Evolutionary conservation across 306 rosid genomes (phyloP).

Genomic region (Pyrus bretschneideri): DNA sequence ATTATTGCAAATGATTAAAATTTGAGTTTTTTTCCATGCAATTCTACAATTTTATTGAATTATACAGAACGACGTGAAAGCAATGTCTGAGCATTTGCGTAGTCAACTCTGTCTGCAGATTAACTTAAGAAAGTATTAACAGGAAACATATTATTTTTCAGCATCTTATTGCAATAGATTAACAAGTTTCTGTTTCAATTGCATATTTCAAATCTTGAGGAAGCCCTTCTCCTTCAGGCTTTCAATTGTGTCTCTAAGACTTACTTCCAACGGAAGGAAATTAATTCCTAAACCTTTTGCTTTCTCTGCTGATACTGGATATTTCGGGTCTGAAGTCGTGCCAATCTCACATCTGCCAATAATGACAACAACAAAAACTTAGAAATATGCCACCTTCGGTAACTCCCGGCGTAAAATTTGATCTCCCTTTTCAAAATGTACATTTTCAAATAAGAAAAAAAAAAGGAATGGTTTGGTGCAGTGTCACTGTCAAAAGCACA

Average conservation of each 20-base stretch:
- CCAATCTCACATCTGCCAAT: slow-evolving; percentile 10
- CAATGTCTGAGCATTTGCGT: too few species aligned
- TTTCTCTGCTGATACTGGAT: slow-evolving; percentile 5
- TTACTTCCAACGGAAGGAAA: slow-evolving; percentile 15
- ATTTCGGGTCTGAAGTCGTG: background rate
- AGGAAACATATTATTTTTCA: too few species aligned
- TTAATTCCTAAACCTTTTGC: slow-evolving; percentile 16
- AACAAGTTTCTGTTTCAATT: background rate
- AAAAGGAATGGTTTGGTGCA: background rate
- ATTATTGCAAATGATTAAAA: too few species aligned
- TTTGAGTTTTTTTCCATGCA: too few species aligned
- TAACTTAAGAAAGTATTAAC: too few species aligned
- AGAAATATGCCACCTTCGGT: too few species aligned
- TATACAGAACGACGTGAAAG: too few species aligned
- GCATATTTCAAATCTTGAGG: background rate
- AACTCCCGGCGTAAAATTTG: too few species aligned
- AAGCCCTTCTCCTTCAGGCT: slow-evolving; percentile 25
- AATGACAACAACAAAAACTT: background rate
- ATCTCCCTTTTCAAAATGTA: background rate
- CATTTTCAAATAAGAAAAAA: too few species aligned
- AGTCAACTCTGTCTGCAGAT: too few species aligned
- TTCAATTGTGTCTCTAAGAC: slow-evolving; percentile 12
- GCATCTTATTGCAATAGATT: background rate
- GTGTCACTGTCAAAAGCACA: too few species aligned
- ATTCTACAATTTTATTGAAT: too few species aligned